Conservation (phyloP, 495 filamentous ascomycete genomes). For the Penicillium steckii region DNA sequence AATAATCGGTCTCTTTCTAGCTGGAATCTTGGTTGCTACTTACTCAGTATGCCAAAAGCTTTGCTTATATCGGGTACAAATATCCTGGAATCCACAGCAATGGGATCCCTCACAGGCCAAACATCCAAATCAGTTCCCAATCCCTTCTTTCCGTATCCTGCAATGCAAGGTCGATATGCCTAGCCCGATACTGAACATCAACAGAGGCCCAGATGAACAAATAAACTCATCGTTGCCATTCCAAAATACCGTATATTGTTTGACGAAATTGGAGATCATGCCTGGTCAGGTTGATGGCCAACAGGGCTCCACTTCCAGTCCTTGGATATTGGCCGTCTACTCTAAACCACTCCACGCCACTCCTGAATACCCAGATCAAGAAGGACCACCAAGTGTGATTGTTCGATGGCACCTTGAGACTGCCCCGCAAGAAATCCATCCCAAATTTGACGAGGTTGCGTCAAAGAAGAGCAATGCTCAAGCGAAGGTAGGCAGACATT, state of each 20-base stretch:
- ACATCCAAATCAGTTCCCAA: constrained; percentile 34
- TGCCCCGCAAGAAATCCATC: constrained; percentile 59
- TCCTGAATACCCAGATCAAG: constrained; percentile 52
- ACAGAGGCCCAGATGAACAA: constrained; percentile 22
- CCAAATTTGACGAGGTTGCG: constrained; percentile 71
- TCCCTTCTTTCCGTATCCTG: constrained; percentile 42
- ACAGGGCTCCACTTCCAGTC: constrained; percentile 48
- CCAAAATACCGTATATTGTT: constrained; percentile 49
- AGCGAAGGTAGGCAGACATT: constrained; percentile 31
- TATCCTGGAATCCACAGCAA: constrained; percentile 46
- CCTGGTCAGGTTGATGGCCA: constrained; percentile 54
- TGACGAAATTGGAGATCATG: constrained; percentile 67
- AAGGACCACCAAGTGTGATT: constrained; percentile 65
- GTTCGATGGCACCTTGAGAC: constrained; percentile 74
- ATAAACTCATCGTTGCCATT: constrained; percentile 28
- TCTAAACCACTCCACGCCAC: constrained; percentile 54
- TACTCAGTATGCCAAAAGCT: constrained; percentile 67
- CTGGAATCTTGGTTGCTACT: constrained; percentile 61
- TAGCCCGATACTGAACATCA: constrained; percentile 28
- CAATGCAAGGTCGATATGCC: constrained; percentile 44
- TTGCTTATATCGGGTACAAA: constrained; percentile 57
- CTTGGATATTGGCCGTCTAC: constrained; percentile 69
- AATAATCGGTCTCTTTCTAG: constrained; percentile 15
- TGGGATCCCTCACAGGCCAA: constrained; percentile 38
- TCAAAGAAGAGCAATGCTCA: constrained; percentile 57